Percentiles rank a stretch among this genome's conserved stretches.
Evolutionary conservation across 2,329 filamentous ascomycete species (phyloP).

Genomic region (Aureobasidium sp.): DNA sequence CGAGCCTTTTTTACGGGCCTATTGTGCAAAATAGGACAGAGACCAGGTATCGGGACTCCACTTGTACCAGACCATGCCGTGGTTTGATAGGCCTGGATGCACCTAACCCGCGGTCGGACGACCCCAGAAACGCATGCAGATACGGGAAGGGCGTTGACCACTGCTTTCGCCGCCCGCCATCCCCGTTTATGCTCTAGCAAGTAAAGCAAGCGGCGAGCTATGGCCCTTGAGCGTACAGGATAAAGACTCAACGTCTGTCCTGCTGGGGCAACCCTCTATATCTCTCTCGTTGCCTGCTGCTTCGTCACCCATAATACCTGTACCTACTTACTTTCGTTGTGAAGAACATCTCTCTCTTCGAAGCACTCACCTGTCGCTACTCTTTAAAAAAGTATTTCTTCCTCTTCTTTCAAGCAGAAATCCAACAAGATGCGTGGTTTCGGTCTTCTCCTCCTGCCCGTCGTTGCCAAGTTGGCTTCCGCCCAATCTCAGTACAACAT

Average conservation of each 20-base stretch:
- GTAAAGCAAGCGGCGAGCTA: conserved; percentile 10
- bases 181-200: conserved; percentile 3
- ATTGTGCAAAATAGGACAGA: background rate
- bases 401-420: background rate
- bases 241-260: conserved; percentile 9
- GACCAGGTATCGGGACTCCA: background rate
- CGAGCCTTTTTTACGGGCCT: background rate
- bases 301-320: background rate
- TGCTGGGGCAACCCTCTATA: conserved; percentile 5
- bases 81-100: conserved; percentile 5
- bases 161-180: conserved; percentile 7
- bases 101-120: conserved; percentile 3
- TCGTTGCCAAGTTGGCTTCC: conserved; percentile 44
- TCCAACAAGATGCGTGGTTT: conserved; percentile 35
- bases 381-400: background rate
- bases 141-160: conserved; percentile 11
- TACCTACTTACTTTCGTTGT: conserved; percentile 10
- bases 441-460: conserved; percentile 39
- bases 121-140: conserved; percentile 2
- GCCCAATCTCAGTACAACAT: conserved; percentile 46
- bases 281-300: background rate
- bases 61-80: background rate
- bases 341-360: background rate
- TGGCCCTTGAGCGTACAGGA: conserved; percentile 8
- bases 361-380: background rate